Percentiles rank a stretch among this genome's conserved stretches.
phyloP scores from a whole-genome alignment of 345 rosid genomes.

The Combretum micranthum region DNA sequence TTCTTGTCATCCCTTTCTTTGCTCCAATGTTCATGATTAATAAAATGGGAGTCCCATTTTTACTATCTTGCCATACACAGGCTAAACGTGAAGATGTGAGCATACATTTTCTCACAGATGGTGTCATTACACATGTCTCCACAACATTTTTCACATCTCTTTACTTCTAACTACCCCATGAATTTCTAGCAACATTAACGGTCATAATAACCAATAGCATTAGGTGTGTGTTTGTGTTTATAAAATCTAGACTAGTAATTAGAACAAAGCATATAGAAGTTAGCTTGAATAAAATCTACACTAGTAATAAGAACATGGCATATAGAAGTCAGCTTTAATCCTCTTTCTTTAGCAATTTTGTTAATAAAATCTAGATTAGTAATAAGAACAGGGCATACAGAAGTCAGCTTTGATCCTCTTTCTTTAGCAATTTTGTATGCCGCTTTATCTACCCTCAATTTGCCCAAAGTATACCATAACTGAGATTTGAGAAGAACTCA shows the following conservation, averaged over 20 bases:
- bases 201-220: neutral
- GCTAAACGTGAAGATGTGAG: slow-evolving; percentile 77
- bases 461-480: slow-evolving; percentile 88
- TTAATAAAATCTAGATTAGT: slow-evolving; percentile 48
- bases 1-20: slow-evolving; percentile 63
- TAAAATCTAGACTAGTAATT: no score
- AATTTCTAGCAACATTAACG: slow-evolving; percentile 28
- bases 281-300: no score
- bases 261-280: no score
- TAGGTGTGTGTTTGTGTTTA: no score
- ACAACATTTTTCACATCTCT: slow-evolving; percentile 65
- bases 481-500: slow-evolving; percentile 10
- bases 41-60: slow-evolving; percentile 22
- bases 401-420: slow-evolving; percentile 43
- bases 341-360: slow-evolving; percentile 51
- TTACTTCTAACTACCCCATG: slow-evolving; percentile 70
- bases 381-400: slow-evolving; percentile 61
- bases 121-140: slow-evolving; percentile 68
- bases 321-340: no score
- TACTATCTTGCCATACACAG: slow-evolving; percentile 57
- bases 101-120: slow-evolving; percentile 66
- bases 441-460: slow-evolving; percentile 68
- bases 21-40: slow-evolving; percentile 73
- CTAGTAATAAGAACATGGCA: no score
- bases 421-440: slow-evolving; percentile 55